Conservation (phyloP, 2,329 filamentous ascomycete species). For the Ophiostoma himal-ulmi region DNA sequence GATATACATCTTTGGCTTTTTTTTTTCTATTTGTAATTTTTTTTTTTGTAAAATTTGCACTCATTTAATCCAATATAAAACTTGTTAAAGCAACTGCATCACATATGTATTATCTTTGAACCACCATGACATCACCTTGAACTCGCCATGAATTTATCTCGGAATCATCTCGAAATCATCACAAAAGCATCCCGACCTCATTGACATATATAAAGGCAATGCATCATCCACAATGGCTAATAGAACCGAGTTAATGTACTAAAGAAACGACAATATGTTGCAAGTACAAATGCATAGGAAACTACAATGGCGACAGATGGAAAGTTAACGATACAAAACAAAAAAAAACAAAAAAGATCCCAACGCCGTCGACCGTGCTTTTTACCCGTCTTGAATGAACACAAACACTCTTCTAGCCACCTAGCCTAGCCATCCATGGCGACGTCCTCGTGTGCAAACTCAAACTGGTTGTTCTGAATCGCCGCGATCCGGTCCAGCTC, state of each 20-base stretch:
- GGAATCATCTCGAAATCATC: too few species aligned
- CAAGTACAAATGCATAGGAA: neutral
- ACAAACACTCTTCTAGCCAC: neutral
- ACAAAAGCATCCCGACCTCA: too few species aligned
- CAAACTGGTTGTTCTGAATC: conserved; percentile 85
- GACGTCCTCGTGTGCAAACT: conserved; percentile 54
- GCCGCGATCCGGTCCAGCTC: conserved; percentile 84
- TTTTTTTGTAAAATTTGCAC: neutral
- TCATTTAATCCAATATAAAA: too few species aligned
- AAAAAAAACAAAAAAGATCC: neutral
- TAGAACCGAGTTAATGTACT: neutral
- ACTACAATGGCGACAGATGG: neutral
- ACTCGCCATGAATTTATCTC: too few species aligned
- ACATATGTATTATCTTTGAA: too few species aligned
- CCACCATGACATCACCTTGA: too few species aligned
- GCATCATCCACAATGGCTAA: too few species aligned
- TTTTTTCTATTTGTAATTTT: neutral
- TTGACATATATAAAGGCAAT: too few species aligned
- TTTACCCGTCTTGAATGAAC: neutral
- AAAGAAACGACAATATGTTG: neutral
- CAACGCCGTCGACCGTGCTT: conserved; percentile 15
- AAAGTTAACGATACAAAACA: neutral
- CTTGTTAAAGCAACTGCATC: too few species aligned
- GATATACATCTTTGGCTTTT: neutral
- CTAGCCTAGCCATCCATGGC: conserved; percentile 46